A percentile compares a stretch with the other conserved stretches of the same genome.
phyloP scores from a whole-genome alignment of 148 eudicot species.

The Bassia scoparia region DNA sequence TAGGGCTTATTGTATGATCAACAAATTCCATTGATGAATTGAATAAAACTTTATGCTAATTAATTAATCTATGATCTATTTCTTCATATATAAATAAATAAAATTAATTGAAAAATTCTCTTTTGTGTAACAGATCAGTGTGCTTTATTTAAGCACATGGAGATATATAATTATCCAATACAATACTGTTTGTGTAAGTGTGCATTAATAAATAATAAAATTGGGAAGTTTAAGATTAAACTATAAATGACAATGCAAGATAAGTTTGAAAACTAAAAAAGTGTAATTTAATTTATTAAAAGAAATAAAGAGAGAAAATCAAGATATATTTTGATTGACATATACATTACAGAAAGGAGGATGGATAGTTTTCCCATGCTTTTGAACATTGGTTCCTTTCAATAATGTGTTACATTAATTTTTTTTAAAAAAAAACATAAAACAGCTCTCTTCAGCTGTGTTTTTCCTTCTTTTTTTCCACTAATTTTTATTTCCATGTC shows the following conservation, averaged over 20 bases:
- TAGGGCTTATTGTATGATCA: not conserved
- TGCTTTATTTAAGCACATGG: constrained; percentile 1
- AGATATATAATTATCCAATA: not conserved
- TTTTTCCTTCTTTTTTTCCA: not conserved
- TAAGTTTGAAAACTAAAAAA: not conserved
- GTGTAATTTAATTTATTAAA: no score
- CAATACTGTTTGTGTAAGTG: no score
- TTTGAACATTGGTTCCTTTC: constrained; percentile 30
- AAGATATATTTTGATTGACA: constrained; percentile 3
- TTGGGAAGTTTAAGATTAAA: no score
- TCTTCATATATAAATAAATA: not conserved
- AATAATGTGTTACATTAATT: not conserved
- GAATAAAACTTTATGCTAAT: no score
- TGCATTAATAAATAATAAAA: not conserved
- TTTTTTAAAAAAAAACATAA: not conserved
- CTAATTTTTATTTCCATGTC: not conserved
- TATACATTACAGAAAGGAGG: constrained; percentile 14
- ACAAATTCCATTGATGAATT: not conserved
- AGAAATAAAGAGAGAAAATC: no score
- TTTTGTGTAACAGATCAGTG: not conserved
- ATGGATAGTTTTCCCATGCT: constrained; percentile 8
- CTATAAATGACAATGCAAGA: not conserved
- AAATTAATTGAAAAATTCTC: not conserved
- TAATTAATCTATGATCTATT: no score
- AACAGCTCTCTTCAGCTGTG: constrained; percentile 37